phyloP scores from a whole-genome alignment of 306 rosid species.

The Senna siamea region DNA sequence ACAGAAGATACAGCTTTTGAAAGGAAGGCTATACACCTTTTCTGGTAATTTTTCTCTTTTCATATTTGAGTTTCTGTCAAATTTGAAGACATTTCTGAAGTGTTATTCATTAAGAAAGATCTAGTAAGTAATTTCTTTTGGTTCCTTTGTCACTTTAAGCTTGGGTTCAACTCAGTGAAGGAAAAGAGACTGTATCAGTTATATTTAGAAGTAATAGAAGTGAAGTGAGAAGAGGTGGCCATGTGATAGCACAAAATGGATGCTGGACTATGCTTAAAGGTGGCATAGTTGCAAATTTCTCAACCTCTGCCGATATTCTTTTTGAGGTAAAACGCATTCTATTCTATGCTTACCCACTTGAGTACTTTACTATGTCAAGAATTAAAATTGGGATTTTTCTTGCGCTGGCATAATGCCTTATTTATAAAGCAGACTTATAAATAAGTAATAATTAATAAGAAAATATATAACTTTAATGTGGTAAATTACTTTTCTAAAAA shows the following conservation, averaged over 20 bases:
- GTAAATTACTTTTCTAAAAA: no score
- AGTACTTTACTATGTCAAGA: neutral
- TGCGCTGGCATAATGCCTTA: no score
- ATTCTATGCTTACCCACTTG: neutral
- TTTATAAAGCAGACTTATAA: no score
- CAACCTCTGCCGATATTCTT: conserved; percentile 54
- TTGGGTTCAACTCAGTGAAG: conserved; percentile 76
- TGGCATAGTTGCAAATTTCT: conserved; percentile 65
- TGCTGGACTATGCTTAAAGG: conserved; percentile 82
- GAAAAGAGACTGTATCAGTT: conserved; percentile 57
- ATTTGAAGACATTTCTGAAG: no score
- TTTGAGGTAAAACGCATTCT: conserved; percentile 58
- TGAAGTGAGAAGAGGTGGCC: conserved; percentile 50
- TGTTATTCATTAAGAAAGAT: no score
- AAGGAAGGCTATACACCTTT: conserved; percentile 55
- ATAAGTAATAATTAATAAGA: no score
- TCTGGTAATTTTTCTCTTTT: conserved; percentile 52
- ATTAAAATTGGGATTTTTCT: neutral
- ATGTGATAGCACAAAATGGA: conserved; percentile 57
- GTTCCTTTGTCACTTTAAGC: conserved; percentile 41
- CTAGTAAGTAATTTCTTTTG: no score
- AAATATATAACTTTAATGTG: no score
- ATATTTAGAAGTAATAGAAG: conserved; percentile 48
- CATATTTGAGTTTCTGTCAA: no score
- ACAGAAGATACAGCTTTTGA: conserved; percentile 58